Base-by-base conservation (phyloP, 176 grass and related monocot genomes). In the Dactylis glomerata region DNA sequence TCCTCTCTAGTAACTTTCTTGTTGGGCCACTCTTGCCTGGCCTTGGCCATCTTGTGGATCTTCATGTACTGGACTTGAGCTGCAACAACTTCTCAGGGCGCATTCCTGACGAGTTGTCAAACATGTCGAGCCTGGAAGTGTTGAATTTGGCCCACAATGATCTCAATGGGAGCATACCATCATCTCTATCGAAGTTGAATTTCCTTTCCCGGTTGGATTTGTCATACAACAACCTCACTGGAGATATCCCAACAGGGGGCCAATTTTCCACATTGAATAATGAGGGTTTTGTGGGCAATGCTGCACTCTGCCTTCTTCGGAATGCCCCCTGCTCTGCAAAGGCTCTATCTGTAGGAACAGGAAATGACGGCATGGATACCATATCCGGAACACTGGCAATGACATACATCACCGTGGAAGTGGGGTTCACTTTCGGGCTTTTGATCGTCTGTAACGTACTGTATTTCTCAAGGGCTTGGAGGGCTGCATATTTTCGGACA, bases 201-300 rank as follows among this genome's bases (percentile, higher is more conserved):
- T 98, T 98, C 56, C 86, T 98, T 15, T 98, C 92, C 2, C 88
- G 69, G 46, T 98, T 98, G 74, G 87, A 92, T 67, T 52, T 93
- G 23, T 82, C 91, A 0, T 85, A 89, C 70, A 93, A 93, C 83
- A 85, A 87, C 64, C 66, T 98, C 52, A 5, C 45, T 5, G 95
- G 95, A 75, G 34, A 77, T 63, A 73, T 98, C 31, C 95, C 95
- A 36, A 83, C 85, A 24, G 95, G 91, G 68, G 95, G 92, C 2
- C 95, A 98, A 42, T 98, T 98, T 83, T 95, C 55, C 19, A 88
- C 92, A 33, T 98, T 98, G 65, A 14, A 76, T 36, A 52, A 65
- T n/a, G 87, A 88, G 47, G 44, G 86, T 80, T 98, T 98, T 49
- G 76, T 80, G 1, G 95, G 95, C 22, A 98, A 98, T 75, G 33